These are phyloP conservation scores for Aspergillus fumigatus DNA, from an alignment of 2,329 filamentous ascomycete species.

Conservation along the genomic window DNA sequence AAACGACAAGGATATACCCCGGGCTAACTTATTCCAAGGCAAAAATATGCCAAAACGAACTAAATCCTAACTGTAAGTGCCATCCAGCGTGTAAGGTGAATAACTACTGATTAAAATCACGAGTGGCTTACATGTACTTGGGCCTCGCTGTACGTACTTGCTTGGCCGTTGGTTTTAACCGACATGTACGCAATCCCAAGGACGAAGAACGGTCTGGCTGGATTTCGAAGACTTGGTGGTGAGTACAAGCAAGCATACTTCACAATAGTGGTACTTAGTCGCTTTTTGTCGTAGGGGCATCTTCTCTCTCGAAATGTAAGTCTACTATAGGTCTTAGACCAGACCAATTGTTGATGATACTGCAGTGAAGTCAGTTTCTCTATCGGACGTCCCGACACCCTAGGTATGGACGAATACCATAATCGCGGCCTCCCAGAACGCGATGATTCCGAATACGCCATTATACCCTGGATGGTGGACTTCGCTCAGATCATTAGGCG, in stretches of 20 bases:
- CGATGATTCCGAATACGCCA: conserved; percentile 34
- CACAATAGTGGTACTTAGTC: no score
- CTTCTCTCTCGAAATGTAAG: conserved; percentile 44
- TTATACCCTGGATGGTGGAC: conserved; percentile 40
- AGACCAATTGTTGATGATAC: background rate
- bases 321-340: background rate
- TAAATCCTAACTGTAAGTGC: conserved; percentile 44
- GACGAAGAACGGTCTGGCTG: conserved; percentile 30
- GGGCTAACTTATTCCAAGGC: conserved; percentile 29
- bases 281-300: conserved; percentile 32
- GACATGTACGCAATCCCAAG: conserved; percentile 33
- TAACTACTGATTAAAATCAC: conserved; percentile 13
- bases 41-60: conserved; percentile 48
- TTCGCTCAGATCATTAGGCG: conserved; percentile 38
- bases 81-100: no score
- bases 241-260: conserved; percentile 11
- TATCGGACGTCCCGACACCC: conserved; percentile 46
- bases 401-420: conserved; percentile 48
- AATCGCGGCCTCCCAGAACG: conserved; percentile 39
- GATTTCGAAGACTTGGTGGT: conserved; percentile 47
- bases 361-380: conserved; percentile 46
- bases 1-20: background rate
- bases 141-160: conserved; percentile 46
- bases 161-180: conserved; percentile 46
- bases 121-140: conserved; percentile 46